phyloP scores from a whole-genome alignment of 1,284 basidiomycete species.

The Trichosporon sp. region DNA sequence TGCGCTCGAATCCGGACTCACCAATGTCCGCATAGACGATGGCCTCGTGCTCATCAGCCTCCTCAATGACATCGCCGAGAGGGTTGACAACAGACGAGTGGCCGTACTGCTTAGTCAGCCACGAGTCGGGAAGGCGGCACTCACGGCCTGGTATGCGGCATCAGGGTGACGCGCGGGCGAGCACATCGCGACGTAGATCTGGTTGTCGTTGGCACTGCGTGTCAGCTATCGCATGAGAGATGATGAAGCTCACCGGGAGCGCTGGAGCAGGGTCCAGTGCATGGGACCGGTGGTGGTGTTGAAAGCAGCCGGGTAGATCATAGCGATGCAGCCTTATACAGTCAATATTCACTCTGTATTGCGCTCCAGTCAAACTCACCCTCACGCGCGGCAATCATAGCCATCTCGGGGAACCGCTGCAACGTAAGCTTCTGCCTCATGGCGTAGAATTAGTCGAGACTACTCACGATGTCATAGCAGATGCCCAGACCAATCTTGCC shows the following conservation, averaged over 20 bases:
- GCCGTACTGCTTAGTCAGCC: constrained; percentile 61
- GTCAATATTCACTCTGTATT: background rate
- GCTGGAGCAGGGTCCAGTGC: constrained; percentile 91
- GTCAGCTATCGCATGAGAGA: background rate
- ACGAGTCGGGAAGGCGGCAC: constrained; percentile 32
- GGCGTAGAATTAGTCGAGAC: background rate
- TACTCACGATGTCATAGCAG: constrained; percentile 52
- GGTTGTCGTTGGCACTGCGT: constrained; percentile 85
- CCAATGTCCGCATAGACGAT: constrained; percentile 78
- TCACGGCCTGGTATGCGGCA: constrained; percentile 77
- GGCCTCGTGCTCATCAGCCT: constrained; percentile 72
- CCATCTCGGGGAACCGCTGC: constrained; percentile 84
- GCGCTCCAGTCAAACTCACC: constrained; percentile 50
- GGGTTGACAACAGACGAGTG: constrained; percentile 86
- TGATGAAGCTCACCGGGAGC: constrained; percentile 62
- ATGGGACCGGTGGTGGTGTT: constrained; percentile 82
- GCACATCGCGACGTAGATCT: constrained; percentile 91
- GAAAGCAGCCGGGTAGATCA: constrained; percentile 73
- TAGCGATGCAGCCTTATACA: constrained; percentile 69
- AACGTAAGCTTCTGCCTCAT: background rate
- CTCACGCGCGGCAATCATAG: constrained; percentile 82
- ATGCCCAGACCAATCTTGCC: constrained; percentile 50
- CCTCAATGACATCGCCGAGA: constrained; percentile 70
- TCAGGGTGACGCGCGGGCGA: constrained; percentile 83
- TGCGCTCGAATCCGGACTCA: constrained; percentile 47